Conservation (phyloP, 1,139 yeast genomes). For the Scheffersomyces illinoinensis region DNA sequence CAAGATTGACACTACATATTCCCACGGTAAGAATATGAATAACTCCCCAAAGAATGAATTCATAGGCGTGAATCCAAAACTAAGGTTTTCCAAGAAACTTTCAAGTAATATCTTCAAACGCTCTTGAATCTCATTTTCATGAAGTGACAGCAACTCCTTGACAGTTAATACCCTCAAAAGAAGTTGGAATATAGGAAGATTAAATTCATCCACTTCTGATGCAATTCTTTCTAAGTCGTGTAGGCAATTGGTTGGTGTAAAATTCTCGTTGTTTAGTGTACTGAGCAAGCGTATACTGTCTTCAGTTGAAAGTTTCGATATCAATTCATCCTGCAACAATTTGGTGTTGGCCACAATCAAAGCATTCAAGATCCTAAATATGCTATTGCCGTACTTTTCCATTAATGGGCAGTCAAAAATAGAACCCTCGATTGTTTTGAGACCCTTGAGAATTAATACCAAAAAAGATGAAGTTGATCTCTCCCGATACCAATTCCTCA, state of each 20-base stretch:
- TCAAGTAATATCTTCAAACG: constrained; percentile 31
- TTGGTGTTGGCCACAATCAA: constrained; percentile 23
- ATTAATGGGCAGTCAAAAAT: constrained; percentile 11
- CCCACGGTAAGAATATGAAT: constrained; percentile 34
- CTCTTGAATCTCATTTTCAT: constrained; percentile 10
- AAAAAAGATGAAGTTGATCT: constrained; percentile 4
- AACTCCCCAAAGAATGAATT: constrained; percentile 47
- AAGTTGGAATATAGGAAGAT: constrained; percentile 53
- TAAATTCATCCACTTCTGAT: constrained; percentile 47
- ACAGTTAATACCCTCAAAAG: constrained; percentile 26
- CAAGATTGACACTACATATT: constrained; percentile 28
- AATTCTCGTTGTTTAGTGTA: constrained; percentile 8
- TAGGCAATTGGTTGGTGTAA: constrained; percentile 9
- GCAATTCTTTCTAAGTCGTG: constrained; percentile 21
- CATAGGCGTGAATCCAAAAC: constrained; percentile 36
- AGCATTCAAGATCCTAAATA: constrained; percentile 15
- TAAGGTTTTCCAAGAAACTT: constrained; percentile 42
- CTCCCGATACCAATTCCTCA: constrained; percentile 1
- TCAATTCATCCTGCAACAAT: constrained; percentile 23
- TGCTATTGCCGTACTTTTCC: constrained; percentile 6
- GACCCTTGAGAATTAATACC: constrained; percentile 11
- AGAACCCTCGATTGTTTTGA: constrained; percentile 6
- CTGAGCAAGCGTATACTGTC: constrained; percentile 25
- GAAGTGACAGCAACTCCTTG: constrained; percentile 15
- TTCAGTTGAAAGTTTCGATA: constrained; percentile 17